Evolutionary conservation across 2,329 filamentous ascomycete genomes (phyloP).

Genomic region (Reticulascus tulasneorum): DNA sequence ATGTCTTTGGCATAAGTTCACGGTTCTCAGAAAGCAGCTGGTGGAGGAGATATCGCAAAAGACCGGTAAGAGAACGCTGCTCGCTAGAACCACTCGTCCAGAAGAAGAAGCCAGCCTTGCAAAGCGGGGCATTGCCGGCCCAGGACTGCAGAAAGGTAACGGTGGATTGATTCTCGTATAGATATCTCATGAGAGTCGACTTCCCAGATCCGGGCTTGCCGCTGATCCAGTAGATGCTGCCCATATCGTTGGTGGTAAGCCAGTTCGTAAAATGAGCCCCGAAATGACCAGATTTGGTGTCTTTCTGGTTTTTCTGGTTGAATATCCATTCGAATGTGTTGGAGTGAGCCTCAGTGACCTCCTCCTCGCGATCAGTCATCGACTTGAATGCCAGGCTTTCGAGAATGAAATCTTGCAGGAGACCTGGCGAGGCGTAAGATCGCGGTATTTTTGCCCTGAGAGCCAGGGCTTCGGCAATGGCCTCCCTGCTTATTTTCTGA

Average conservation of each 20-base stretch:
- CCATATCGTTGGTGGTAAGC: slow-evolving; percentile 17
- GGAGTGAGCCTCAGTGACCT: slow-evolving; percentile 30
- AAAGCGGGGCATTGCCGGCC: slow-evolving; percentile 22
- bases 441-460: no score
- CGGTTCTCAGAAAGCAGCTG: slow-evolving; percentile 6
- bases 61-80: slow-evolving; percentile 36
- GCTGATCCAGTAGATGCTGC: slow-evolving; percentile 31
- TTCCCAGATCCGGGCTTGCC: slow-evolving; percentile 43
- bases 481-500: no score
- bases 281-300: slow-evolving; percentile 7
- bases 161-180: slow-evolving; percentile 23
- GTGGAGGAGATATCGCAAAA: slow-evolving; percentile 23
- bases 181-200: slow-evolving; percentile 39
- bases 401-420: no score
- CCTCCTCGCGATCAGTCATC: slow-evolving; percentile 1
- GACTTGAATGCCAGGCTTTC: slow-evolving; percentile 2
- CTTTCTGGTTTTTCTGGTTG: slow-evolving; percentile 6
- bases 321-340: slow-evolving; percentile 35
- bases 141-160: slow-evolving; percentile 22
- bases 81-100: slow-evolving; percentile 32
- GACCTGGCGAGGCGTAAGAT: no score
- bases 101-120: slow-evolving; percentile 35
- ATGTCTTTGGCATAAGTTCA: background rate
- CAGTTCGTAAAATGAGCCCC: slow-evolving; percentile 19
- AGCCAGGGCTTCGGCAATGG: no score